Base-by-base conservation (phyloP, 2,329 filamentous ascomycete species). In the Neobulgaria alba region DNA sequence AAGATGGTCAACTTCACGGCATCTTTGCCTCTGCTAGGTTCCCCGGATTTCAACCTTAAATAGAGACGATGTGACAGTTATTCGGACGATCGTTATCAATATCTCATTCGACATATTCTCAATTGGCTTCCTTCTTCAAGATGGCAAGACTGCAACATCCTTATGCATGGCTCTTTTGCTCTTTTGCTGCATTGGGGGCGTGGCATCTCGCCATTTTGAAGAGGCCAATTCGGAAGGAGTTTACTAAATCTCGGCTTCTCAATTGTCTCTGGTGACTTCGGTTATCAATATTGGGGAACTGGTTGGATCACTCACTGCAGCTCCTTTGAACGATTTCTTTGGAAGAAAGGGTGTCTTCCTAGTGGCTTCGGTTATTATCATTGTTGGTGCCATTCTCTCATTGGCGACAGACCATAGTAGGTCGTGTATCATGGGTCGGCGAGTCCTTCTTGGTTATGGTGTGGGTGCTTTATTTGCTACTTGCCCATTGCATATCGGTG, bases 271-370 rank as follows among this genome's bases (percentile, higher is more conserved):
- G 50, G 63, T 52, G 62, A 60, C 60, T 12, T 63, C 61, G 40
- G 59, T 62, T 51, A 65, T 65, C 48, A 61, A 65, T 38, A 54
- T 65, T 18, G 62, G 62, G 34, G 62, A 65, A 39, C 48, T 65
- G 16, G 47, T 60, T 15, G 63, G 62, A 10, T 61, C 63, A 3
- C 42, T 65, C 3, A 19, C 45, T 2, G 57, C 62, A 4, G 61
- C 62, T 2, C 62, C 61, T 5, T 38, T 65, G 12, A 64, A 65
- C 45, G 61, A 64, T 21, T 30, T 38, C 0, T 40, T 58, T 33
- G 61, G 61, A 33, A 55, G 61, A 29, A 63, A 62, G 42, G 50
- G 42, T 15, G 54, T 59, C 33, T 59, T 62, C 26, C 15, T 57
- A 1, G 39, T 45, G 9, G 59, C 55, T 15, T 49, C 56, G 14